These are phyloP conservation scores for Insectozyma bohioensis DNA, from an alignment of 1,139 yeast genomes.

Conservation along the genomic window DNA sequence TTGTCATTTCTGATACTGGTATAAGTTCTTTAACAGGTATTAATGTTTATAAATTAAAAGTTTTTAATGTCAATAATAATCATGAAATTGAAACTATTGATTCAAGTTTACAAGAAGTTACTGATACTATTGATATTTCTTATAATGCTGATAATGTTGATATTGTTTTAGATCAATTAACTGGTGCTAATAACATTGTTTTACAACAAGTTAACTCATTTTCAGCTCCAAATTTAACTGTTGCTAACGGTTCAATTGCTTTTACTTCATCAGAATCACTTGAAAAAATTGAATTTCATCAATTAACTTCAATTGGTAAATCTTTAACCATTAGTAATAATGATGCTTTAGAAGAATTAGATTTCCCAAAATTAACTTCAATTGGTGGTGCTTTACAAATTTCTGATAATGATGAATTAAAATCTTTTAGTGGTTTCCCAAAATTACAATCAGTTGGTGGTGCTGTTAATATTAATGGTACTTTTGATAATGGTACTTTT, in stretches of 20 bases:
- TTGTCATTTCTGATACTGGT: slow-evolving; percentile 84
- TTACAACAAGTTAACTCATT: slow-evolving; percentile 77
- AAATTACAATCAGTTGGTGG: slow-evolving; percentile 76
- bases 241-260: slow-evolving; percentile 79
- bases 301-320: slow-evolving; percentile 68
- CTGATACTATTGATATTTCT: slow-evolving; percentile 73
- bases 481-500: slow-evolving; percentile 77
- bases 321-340: slow-evolving; percentile 76
- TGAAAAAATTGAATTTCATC: slow-evolving; percentile 54
- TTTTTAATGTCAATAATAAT: slow-evolving; percentile 86
- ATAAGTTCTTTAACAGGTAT: slow-evolving; percentile 79
- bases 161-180: slow-evolving; percentile 65
- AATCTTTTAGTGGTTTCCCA: slow-evolving; percentile 70
- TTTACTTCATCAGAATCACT: slow-evolving; percentile 68
- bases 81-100: slow-evolving; percentile 64
- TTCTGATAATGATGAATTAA: slow-evolving; percentile 76
- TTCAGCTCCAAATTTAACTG: slow-evolving; percentile 64
- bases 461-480: slow-evolving; percentile 79
- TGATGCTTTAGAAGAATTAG: slow-evolving; percentile 64
- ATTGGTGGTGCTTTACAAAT: slow-evolving; percentile 89
- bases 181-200: slow-evolving; percentile 83
- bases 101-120: slow-evolving; percentile 72
- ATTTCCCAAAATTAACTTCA: slow-evolving; percentile 66
- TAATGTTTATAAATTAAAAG: slow-evolving; percentile 66
- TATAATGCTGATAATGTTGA: slow-evolving; percentile 79